phyloP scores from a whole-genome alignment of 2,329 filamentous ascomycete genomes.

The Monosporascus cannonballus region DNA sequence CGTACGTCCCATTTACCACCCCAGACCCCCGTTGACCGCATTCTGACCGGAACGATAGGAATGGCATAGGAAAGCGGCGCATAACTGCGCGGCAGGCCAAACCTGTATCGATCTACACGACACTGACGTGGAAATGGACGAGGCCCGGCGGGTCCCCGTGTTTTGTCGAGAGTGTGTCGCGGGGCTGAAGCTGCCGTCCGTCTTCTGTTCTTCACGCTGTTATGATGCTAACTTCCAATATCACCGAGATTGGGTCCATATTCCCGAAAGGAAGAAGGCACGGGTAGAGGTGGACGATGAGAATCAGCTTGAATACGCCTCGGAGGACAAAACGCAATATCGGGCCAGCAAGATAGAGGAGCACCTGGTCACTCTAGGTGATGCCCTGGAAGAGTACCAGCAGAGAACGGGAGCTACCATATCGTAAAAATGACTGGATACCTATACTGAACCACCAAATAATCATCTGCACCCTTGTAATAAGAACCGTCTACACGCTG shows the following conservation, averaged over 20 bases:
- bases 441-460: background rate
- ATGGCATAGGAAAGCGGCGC: constrained; percentile 31
- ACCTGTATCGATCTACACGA: constrained; percentile 33
- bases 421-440: constrained; percentile 2
- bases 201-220: constrained; percentile 38
- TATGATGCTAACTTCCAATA: constrained; percentile 33
- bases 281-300: constrained; percentile 21
- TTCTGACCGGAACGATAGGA: constrained; percentile 21
- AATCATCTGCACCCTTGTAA: too few relatives aligned
- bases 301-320: constrained; percentile 16
- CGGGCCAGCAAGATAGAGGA: constrained; percentile 22
- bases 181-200: constrained; percentile 26
- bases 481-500: too few relatives aligned
- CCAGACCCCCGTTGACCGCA: constrained; percentile 16
- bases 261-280: constrained; percentile 20
- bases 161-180: constrained; percentile 37
- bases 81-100: constrained; percentile 36
- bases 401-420: constrained; percentile 7
- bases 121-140: constrained; percentile 33
- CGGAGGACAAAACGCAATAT: constrained; percentile 18
- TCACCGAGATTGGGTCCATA: constrained; percentile 32
- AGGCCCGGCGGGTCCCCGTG: constrained; percentile 24
- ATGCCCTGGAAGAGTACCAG: constrained; percentile 20
- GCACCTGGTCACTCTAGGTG: constrained; percentile 18
- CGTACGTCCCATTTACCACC: constrained; percentile 26